Evolutionary conservation across 108 stramenopile species (phyloP), one percentile per base, ranked within the genome.

Genomic region (Schizochytrium sp.): DNA sequence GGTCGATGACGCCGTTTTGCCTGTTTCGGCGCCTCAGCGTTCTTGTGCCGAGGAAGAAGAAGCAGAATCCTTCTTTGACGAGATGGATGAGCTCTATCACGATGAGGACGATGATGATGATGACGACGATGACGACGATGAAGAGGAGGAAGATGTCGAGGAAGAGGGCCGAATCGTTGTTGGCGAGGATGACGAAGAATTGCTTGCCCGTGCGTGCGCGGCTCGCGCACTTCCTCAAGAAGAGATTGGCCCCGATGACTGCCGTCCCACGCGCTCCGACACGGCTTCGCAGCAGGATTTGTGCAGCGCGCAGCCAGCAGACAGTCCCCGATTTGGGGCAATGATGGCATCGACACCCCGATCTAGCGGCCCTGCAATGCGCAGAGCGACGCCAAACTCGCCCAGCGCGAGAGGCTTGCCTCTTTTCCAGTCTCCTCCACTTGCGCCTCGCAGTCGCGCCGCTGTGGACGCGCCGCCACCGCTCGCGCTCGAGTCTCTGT

Each of bases 51-150:
- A 69, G 51, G 51, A 83, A 12, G 76, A 83, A 53, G 76, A 83
- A 23, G 76, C 51, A 14, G 76, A 83, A 34, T 83, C 76, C n/a
- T 83, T 47, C 2, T 83, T 53, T 34, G 45, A 53, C 51, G 76
- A 83, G n/a, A 12, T 53, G 48, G 76, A 83, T 4, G 76, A 83
- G 45, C 18, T 83, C 3, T 83, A 83, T 23, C 76, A 83, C 76
- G 76, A 83, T 12, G 76, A 83, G n/a, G 76, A 83, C 23, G 76
- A 83, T 6, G 76, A 83, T 12, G 76, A 53, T 6, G 76, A 83
- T 34, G 76, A 53, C 1, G 76, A 83, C n/a, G 76, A 83, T 2
- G 76, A 83, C 48, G 76, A 28, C 48, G 76, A 83, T 53, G 76
- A 28, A 6, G 76, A 83, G 16, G 76, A 83, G 76, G 76, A 83